These are phyloP conservation scores for Torrubiellomyces zombiae DNA, from an alignment of 2,329 filamentous ascomycete species.

Conservation along the genomic window DNA sequence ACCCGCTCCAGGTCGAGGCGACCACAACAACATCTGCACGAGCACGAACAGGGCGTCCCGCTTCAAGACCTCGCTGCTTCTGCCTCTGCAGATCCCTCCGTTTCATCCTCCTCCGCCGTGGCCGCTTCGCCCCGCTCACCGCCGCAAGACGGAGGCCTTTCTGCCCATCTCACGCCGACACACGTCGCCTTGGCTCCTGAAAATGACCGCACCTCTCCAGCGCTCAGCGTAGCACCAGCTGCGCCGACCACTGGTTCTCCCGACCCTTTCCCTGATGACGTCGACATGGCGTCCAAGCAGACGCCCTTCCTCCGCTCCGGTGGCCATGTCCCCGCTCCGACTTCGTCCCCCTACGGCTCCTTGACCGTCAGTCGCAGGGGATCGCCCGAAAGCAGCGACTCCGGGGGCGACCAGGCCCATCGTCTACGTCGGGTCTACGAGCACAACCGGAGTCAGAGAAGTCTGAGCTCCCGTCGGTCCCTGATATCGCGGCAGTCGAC, in stretches of 20 bases:
- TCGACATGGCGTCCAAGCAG: conserved; percentile 19
- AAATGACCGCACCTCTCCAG: conserved; percentile 6
- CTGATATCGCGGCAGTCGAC: conserved; percentile 14
- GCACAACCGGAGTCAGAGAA: conserved; percentile 11
- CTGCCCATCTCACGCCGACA: too few species aligned
- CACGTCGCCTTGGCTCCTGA: too few species aligned
- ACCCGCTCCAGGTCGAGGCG: conserved; percentile 8
- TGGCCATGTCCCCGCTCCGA: conserved; percentile 10
- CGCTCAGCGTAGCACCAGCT: conserved; percentile 13
- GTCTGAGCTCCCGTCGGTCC: conserved; percentile 16
- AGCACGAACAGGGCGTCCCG: conserved; percentile 13
- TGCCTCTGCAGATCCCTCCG: conserved; percentile 9
- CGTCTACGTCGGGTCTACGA: conserved; percentile 18
- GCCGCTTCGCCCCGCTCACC: conserved; percentile 1
- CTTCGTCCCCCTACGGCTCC: conserved; percentile 21
- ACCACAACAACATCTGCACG: conserved; percentile 5
- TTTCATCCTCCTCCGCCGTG: conserved; percentile 6
- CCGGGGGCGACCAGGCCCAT: conserved; percentile 13
- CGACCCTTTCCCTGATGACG: conserved; percentile 3
- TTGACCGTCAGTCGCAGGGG: conserved; percentile 18
- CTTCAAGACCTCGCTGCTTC: conserved; percentile 15
- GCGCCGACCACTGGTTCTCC: conserved; percentile 6
- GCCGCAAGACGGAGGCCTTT: too few species aligned
- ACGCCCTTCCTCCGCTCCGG: conserved; percentile 18
- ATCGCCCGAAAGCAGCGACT: conserved; percentile 19